phyloP scores from a whole-genome alignment of 2,329 filamentous ascomycete species.

The Scytalidium lignicola region DNA sequence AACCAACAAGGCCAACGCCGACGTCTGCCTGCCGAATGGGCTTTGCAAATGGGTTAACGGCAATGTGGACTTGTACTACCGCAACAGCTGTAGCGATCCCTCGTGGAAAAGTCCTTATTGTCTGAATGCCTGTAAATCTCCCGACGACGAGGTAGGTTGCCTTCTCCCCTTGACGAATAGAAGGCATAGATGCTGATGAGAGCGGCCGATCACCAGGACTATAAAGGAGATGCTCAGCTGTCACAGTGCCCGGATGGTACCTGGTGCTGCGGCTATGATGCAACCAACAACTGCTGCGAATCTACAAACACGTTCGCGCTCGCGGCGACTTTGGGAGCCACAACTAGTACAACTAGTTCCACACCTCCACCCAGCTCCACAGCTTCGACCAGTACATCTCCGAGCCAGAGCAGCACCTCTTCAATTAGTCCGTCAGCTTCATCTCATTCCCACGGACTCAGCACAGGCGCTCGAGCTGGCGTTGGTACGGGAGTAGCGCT shows the following conservation, averaged over 20 bases:
- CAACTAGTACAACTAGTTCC: too few species aligned
- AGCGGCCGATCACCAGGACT: not conserved
- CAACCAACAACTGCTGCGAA: not conserved
- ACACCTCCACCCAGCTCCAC: too few species aligned
- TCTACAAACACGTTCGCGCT: too few species aligned
- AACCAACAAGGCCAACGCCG: conserved; percentile 1
- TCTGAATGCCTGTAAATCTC: conserved; percentile 1
- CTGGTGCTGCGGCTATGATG: conserved; percentile 2
- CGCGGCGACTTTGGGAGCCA: too few species aligned
- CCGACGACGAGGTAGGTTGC: not conserved
- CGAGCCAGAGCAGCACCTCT: too few species aligned
- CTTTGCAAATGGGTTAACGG: conserved; percentile 2
- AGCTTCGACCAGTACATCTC: too few species aligned
- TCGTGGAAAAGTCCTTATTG: conserved; percentile 5
- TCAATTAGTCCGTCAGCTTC: too few species aligned
- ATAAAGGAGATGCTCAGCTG: conserved; percentile 1
- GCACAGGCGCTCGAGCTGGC: too few species aligned
- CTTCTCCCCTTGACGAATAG: not conserved
- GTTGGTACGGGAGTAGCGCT: too few species aligned
- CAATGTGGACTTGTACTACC: not conserved
- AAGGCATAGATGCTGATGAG: not conserved
- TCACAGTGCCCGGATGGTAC: conserved; percentile 2
- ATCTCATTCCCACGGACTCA: too few species aligned
- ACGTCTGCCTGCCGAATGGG: conserved; percentile 2
- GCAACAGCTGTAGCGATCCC: conserved; percentile 3